Evolutionary conservation across 305 asterid species (phyloP), one percentile per base, ranked within the genome.

Genomic region (Stenogyne calaminthoides): DNA sequence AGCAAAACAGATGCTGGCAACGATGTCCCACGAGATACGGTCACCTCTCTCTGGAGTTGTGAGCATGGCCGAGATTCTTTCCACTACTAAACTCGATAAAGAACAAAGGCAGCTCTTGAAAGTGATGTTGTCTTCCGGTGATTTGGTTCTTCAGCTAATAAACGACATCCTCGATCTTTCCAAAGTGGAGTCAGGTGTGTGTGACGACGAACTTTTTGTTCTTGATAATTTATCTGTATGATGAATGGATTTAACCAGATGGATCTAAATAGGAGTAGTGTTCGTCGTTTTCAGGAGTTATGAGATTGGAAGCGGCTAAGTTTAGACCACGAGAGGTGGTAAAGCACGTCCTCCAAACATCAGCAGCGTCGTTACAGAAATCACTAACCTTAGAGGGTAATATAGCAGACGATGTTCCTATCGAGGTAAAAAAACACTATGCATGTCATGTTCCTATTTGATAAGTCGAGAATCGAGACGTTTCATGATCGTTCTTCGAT

Each of bases 1-100:
- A 44, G 98, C 97, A 25, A 93, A 93, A 63, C 97, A 93, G 83
- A 93, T 93, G 98, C 86, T 93, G 62, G 98, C 98, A 60, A 93
- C 98, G 37, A 93, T 93, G 98, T 93, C 98, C 51, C 98, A 93
- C 57, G 98, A 93, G 91, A 93, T 93, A 83, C 76, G 98, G 71
- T 93, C 98, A 60, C 98, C 98, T 65, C 77, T 93, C 19, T 91
- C 98, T 11, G 98, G 98, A 76, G 98, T 93, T 6, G 91, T 93
- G 47, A 86, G 98, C 93, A 90, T 93, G 89, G 90, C 98, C 0
- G 96, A 93, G 82, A 91, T 93, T 76, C 98, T 93, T 61, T 82
- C 92, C 56, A 87, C 89, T 47, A 89, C 98, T 25, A 83, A 80
- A 56, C 96, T 93, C 32, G 95, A 91, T 47, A 93, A 88, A 74